Evolutionary conservation across 2,329 filamentous ascomycete species (phyloP).

Genomic region (Talaromyces sp.): DNA sequence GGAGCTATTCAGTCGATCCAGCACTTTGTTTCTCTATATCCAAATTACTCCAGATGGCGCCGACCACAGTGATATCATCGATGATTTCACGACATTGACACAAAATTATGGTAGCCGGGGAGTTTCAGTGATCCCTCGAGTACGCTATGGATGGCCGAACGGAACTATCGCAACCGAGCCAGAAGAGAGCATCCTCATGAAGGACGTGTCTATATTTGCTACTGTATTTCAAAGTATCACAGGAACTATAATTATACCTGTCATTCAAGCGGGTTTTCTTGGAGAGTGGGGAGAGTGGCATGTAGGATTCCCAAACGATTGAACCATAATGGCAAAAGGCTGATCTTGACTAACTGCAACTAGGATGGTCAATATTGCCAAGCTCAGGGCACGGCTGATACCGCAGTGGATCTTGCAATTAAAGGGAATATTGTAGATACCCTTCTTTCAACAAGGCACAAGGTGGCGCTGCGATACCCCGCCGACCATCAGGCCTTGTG

Average conservation of each 20-base stretch:
- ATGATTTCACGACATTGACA: constrained; percentile 7
- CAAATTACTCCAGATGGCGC: constrained; percentile 8
- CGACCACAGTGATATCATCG: constrained; percentile 8
- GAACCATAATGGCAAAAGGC: neutral
- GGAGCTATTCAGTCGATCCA: neutral
- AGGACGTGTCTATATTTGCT: constrained; percentile 7
- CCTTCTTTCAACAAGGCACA: constrained; percentile 7
- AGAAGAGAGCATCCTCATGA: constrained; percentile 6
- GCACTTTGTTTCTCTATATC: constrained; percentile 11
- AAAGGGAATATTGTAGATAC: constrained; percentile 6
- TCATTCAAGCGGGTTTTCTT: constrained; percentile 16
- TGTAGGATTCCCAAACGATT: neutral
- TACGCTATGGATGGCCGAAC: constrained; percentile 11
- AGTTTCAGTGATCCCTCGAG: constrained; percentile 12
- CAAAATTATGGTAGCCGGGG: constrained; percentile 13
- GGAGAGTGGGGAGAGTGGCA: constrained; percentile 17
- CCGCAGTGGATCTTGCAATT: constrained; percentile 8
- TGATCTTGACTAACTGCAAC: neutral
- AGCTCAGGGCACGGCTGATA: constrained; percentile 7
- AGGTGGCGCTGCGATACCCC: constrained; percentile 15
- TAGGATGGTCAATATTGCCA: constrained; percentile 15
- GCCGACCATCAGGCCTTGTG: constrained; percentile 12
- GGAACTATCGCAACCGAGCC: constrained; percentile 12
- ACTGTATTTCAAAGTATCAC: neutral
- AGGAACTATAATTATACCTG: constrained; percentile 9